phyloP scores from a whole-genome alignment of 108 stramenopile genomes.

The Poteriospumella lacustris region DNA sequence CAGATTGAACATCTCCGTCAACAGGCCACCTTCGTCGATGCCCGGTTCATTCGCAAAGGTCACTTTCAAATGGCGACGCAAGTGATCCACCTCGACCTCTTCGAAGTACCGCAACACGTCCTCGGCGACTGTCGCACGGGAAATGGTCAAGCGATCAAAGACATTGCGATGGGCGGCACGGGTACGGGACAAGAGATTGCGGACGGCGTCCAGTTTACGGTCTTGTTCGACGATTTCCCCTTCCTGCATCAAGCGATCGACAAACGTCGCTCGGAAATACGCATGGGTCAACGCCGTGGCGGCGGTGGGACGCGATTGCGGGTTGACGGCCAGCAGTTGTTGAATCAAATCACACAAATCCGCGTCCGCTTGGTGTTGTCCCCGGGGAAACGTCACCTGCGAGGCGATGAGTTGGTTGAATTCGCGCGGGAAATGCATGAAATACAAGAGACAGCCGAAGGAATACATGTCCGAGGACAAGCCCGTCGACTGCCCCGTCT shows the following conservation, averaged over 20 bases:
- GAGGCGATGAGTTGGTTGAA: constrained; percentile 27
- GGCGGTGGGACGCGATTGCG: neutral
- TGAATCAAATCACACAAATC: neutral
- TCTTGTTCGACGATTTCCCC: constrained; percentile 41
- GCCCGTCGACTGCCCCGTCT: constrained; percentile 23
- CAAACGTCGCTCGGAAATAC: constrained; percentile 44
- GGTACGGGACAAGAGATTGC: neutral
- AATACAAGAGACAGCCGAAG: constrained; percentile 33
- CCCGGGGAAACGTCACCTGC: too few species aligned
- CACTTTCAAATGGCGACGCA: constrained; percentile 27
- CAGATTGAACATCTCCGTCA: constrained; percentile 43
- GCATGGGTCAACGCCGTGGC: constrained; percentile 14
- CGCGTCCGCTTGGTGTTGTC: neutral
- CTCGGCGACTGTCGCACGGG: constrained; percentile 28
- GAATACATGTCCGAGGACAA: constrained; percentile 39
- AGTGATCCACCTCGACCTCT: neutral
- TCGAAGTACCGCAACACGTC: constrained; percentile 28
- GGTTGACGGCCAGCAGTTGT: neutral
- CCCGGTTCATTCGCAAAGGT: constrained; percentile 42
- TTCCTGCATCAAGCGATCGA: constrained; percentile 37
- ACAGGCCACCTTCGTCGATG: constrained; percentile 41
- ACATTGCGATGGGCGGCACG: neutral
- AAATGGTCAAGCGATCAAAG: neutral
- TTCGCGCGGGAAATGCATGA: constrained; percentile 38
- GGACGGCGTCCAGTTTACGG: constrained; percentile 41